Conservation (phyloP, 768 basidiomycete species). For the Pleurotus tuoliensis region DNA sequence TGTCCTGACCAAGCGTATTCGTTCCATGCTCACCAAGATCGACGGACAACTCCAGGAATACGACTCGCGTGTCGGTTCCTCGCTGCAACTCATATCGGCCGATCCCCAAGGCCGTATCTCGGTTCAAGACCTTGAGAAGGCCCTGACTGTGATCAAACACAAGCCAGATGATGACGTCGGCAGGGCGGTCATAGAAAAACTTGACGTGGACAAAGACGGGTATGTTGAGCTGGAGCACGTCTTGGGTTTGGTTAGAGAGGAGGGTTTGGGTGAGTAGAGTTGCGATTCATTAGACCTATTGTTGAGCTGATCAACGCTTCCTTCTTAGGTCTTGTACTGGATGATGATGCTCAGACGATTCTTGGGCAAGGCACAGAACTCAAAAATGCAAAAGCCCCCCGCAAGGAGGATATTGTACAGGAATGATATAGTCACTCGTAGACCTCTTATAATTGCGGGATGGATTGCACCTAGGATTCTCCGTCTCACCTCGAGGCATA, state of each 20-base stretch:
- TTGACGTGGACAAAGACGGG: slow-evolving; percentile 95
- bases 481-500: no score
- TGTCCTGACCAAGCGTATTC: slow-evolving; percentile 93
- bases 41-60: slow-evolving; percentile 90
- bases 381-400: slow-evolving; percentile 65
- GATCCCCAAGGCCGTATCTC: slow-evolving; percentile 88
- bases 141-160: slow-evolving; percentile 91
- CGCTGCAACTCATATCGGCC: slow-evolving; percentile 81
- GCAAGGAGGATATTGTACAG: slow-evolving; percentile 94
- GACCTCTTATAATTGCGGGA: slow-evolving; percentile 4
- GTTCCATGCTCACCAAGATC: slow-evolving; percentile 93
- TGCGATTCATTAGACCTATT: not conserved
- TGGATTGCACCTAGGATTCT: not conserved
- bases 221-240: slow-evolving; percentile 96
- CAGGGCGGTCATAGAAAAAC: slow-evolving; percentile 81
- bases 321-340: slow-evolving; percentile 68
- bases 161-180: slow-evolving; percentile 87
- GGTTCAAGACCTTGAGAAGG: slow-evolving; percentile 84
- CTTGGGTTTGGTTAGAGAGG: slow-evolving; percentile 80
- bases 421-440: slow-evolving; percentile 36
- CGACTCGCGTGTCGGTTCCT: slow-evolving; percentile 81
- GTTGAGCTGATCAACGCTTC: not conserved
- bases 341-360: slow-evolving; percentile 79
- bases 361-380: slow-evolving; percentile 83
- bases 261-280: slow-evolving; percentile 63